These are phyloP conservation scores for Fusarium algeriense DNA, from an alignment of 2,329 filamentous ascomycete genomes.

Conservation along the genomic window DNA sequence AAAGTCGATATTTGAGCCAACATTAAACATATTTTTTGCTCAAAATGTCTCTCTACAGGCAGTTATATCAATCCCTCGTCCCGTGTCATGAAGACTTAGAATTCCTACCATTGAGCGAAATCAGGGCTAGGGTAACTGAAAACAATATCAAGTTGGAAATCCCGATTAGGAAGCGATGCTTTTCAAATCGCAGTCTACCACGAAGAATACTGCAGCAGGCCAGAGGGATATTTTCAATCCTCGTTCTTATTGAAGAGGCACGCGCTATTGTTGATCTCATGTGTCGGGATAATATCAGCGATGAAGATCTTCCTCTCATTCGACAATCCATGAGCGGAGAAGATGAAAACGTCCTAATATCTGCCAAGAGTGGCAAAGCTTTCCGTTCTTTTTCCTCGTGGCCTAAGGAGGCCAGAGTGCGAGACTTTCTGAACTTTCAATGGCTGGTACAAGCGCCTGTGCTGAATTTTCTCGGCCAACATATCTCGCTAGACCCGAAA, in stretches of 20 bases:
- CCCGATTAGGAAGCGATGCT: neutral
- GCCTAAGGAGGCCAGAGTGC: neutral
- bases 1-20: no score
- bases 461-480: neutral
- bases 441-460: constrained; percentile 35
- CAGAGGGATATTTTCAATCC: constrained; percentile 21
- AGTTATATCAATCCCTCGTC: neutral
- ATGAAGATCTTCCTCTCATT: constrained; percentile 28
- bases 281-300: constrained; percentile 3
- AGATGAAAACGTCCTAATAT: constrained; percentile 3
- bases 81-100: neutral
- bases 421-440: constrained; percentile 18
- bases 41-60: constrained; percentile 4
- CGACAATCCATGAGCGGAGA: neutral
- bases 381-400: constrained; percentile 8
- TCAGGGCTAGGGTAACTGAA: neutral
- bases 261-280: constrained; percentile 3
- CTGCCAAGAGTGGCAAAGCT: neutral
- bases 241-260: constrained; percentile 23
- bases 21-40: neutral
- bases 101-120: neutral
- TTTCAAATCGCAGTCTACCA: neutral
- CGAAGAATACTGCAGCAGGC: neutral
- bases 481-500: neutral
- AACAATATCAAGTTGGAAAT: neutral